Evolutionary conservation across 495 filamentous ascomycete species (phyloP), one percentile per base, ranked within the genome.

Genomic region (Aspergillus ellipticus): DNA sequence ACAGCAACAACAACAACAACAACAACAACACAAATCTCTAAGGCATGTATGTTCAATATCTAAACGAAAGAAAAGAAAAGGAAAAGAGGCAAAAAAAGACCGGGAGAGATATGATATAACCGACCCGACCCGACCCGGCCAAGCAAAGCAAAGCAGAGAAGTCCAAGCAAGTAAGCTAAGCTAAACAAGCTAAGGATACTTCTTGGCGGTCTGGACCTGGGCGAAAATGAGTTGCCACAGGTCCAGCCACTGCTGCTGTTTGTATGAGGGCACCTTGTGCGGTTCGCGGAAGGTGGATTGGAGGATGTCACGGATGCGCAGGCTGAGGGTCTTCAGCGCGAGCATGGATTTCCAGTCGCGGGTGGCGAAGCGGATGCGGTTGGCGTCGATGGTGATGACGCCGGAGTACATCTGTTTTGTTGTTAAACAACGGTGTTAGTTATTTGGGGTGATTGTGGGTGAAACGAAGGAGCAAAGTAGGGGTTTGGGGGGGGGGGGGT

Each of bases 341-440:
- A 96, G 79, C 79, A 94, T 87, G 0, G 84, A 85, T 74, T 91
- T 96, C 92, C 92, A 97, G 63, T 94, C 88, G n/a, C 84, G 79
- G 2, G 93, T 78, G 21, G 87, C 77, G 67, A 96, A 96, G n/a
- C 89, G 82, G n/a, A 93, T 77, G 26, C 90, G 80, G 71, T 95
- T 92, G 9, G 88, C 83, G 68, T 96, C 91, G 48, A 98, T 81
- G 7, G 90, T 82, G 22, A 95, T 74, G 4, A 96, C 87, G 5
- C 94, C 94, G 4, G 92, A 81, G 67, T 89, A 92, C 78, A 95
- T 81, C 82, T 88, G 49, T 50, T 16, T 42, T 22, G 28, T 13
- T 17, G 24, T 69, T 57, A 60, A n/a, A n/a, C n/a, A n/a, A n/a
- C n/a, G n/a, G n/a, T n/a, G n/a, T n/a, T n/a, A n/a, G n/a, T n/a